Evolutionary conservation across 1,139 yeast genomes (phyloP), one percentile per base, ranked within the genome.

Genomic region (Saccharomyces hybrid): DNA sequence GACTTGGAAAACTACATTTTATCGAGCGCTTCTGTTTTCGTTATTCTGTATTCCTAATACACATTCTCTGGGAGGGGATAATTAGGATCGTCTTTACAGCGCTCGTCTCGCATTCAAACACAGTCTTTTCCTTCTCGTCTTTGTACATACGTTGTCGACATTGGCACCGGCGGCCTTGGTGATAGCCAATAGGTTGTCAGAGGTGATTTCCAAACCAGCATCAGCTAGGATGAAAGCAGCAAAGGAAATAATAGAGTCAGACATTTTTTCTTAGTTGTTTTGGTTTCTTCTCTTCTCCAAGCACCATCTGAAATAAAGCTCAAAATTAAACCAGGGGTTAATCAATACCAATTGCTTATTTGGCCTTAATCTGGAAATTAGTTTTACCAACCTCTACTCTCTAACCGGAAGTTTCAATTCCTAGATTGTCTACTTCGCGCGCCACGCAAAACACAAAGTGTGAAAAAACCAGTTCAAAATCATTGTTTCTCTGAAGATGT

Each of bases 161-260:
- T 80, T 78, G 71, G 93, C 89, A 78, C 93, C 91, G 71, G 97
- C 97, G 70, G 96, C 91, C 76, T 84, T 78, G 78, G 90, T 78
- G 76, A 89, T 77, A 70, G 96, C 78, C 74, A 80, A 75, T 74
- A 93, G 82, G 85, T 90, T 90, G 78, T 90, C 97, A 72, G 97
- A 76, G 72, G 97, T 78, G 84, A 91, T 83, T 78, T 89, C 97
- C 75, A 89, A 81, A 74, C 90, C 97, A 72, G 97, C 88, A 78
- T 91, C 98, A 69, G 97, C 97, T 79, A 91, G 83, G 82, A 91
- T 90, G 79, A 91, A 87, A 76, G 99, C 95, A 77, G 98, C 97
- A 72, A 73, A 75, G 58, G 78, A 75, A 67, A 75, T 75, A 67
- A 74, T 69, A 69, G 76, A 73, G 77, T 78, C 82, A 73, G 82